Conservation (phyloP, 768 basidiomycete species). For the Glaciozyma antarctica region DNA sequence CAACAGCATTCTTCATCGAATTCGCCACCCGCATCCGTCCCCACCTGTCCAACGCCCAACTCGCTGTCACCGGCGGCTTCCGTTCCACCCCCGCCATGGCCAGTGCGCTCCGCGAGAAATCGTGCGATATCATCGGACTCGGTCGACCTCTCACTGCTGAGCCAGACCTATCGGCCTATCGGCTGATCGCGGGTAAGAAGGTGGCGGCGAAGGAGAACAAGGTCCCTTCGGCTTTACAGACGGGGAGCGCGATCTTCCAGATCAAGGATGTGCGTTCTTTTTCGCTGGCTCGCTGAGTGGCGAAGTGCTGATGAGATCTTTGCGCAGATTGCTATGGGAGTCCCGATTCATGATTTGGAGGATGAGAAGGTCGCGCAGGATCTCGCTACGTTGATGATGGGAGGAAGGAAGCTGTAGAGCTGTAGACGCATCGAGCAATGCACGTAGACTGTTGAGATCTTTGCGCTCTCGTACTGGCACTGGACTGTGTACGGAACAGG, state of each 20-base stretch:
- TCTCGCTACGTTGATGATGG: not conserved
- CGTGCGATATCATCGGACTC: conserved; percentile 36
- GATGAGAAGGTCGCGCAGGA: not conserved
- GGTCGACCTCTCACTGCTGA: conserved; percentile 37
- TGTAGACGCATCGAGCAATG: not conserved
- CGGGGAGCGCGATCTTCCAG: conserved; percentile 24
- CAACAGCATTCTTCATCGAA: conserved; percentile 36
- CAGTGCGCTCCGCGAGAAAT: conserved; percentile 27
- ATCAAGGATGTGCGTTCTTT: not conserved
- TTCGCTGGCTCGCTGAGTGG: not conserved
- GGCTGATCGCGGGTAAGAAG: conserved; percentile 34
- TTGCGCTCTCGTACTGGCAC: too few species aligned
- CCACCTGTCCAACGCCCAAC: conserved; percentile 31
- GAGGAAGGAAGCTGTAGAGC: not conserved
- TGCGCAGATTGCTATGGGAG: not conserved
- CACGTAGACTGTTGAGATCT: not conserved
- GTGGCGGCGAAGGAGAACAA: conserved; percentile 32
- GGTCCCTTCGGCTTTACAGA: conserved; percentile 15
- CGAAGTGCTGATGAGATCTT: not conserved
- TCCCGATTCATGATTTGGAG: not conserved
- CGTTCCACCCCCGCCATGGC: conserved; percentile 35
- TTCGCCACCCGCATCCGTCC: conserved; percentile 18
- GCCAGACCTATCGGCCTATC: conserved; percentile 35
- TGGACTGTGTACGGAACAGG: too few species aligned
- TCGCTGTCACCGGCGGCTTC: conserved; percentile 40